These are phyloP conservation scores for Lactarius trivialis DNA, from an alignment of 768 basidiomycete species.

Conservation along the genomic window DNA sequence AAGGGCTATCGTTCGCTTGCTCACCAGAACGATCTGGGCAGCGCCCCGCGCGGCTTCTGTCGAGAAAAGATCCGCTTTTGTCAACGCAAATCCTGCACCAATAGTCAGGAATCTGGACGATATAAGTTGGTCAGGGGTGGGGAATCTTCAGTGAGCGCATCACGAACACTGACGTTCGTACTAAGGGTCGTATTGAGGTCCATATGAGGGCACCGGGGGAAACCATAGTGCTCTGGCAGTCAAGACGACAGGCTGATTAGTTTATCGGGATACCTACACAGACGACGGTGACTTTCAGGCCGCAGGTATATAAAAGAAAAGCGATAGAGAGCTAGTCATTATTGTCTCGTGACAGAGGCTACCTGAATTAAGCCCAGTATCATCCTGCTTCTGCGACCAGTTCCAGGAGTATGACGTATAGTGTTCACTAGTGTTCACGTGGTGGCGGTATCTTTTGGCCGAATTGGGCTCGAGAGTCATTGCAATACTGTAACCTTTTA, in stretches of 20 bases:
- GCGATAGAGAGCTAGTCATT: too few relatives aligned
- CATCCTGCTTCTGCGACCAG: too few relatives aligned
- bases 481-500: too few relatives aligned
- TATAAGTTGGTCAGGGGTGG: neutral
- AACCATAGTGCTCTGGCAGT: slow-evolving; percentile 1
- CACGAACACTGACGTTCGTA: slow-evolving; percentile 8
- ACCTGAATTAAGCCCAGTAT: too few relatives aligned
- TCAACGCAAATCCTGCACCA: slow-evolving; percentile 48
- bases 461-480: too few relatives aligned
- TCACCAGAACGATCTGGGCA: slow-evolving; percentile 54
- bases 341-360: too few relatives aligned
- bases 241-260: neutral
- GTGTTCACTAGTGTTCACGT: too few relatives aligned
- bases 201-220: slow-evolving; percentile 5
- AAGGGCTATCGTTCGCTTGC: neutral
- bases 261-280: neutral
- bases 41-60: slow-evolving; percentile 50
- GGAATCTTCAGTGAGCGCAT: neutral
- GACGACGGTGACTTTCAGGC: too few relatives aligned
- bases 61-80: slow-evolving; percentile 57
- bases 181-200: slow-evolving; percentile 5
- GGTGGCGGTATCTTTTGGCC: too few relatives aligned
- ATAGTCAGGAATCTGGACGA: slow-evolving; percentile 46
- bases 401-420: too few relatives aligned
- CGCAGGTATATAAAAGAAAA: too few relatives aligned